A percentile compares a stretch with the other conserved stretches of the same genome.
Conservation (phyloP, 1,284 basidiomycete species). For the Rhodofomes roseus region DNA sequence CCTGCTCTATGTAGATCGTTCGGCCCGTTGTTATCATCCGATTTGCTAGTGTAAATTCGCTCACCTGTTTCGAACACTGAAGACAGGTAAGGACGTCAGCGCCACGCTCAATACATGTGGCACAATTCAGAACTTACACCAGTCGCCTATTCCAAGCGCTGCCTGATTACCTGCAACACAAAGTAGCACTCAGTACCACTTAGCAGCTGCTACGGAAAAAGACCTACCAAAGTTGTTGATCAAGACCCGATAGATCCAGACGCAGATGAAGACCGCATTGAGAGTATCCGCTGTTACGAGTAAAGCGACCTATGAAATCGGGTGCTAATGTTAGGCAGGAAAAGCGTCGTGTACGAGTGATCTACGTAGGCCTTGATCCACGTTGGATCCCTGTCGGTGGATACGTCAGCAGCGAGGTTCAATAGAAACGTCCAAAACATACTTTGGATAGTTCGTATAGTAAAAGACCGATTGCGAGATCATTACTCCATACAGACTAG, state of each 20-base stretch:
- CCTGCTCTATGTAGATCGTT: not conserved
- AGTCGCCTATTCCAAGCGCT: not conserved
- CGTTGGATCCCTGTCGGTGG: not conserved
- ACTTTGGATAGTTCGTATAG: not conserved
- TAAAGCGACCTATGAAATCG: not conserved
- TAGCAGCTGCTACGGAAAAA: not conserved
- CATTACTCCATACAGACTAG: not conserved
- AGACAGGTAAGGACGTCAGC: not conserved
- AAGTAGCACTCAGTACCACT: not conserved
- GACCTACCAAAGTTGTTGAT: not conserved
- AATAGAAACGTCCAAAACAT: no score
- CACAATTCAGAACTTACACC: not conserved
- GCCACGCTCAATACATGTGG: not conserved
- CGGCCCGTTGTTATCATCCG: no score
- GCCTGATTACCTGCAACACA: not conserved
- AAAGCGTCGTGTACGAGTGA: no score
- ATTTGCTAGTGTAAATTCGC: no score
- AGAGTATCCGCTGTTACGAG: not conserved
- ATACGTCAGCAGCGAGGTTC: not conserved
- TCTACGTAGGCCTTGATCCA: not conserved
- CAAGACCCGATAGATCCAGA: not conserved
- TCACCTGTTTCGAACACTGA: not conserved
- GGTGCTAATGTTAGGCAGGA: not conserved
- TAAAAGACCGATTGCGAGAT: constrained; percentile 1
- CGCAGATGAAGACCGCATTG: not conserved